phyloP scores from a whole-genome alignment of 768 basidiomycete species.

The Pulveroboletus frians region DNA sequence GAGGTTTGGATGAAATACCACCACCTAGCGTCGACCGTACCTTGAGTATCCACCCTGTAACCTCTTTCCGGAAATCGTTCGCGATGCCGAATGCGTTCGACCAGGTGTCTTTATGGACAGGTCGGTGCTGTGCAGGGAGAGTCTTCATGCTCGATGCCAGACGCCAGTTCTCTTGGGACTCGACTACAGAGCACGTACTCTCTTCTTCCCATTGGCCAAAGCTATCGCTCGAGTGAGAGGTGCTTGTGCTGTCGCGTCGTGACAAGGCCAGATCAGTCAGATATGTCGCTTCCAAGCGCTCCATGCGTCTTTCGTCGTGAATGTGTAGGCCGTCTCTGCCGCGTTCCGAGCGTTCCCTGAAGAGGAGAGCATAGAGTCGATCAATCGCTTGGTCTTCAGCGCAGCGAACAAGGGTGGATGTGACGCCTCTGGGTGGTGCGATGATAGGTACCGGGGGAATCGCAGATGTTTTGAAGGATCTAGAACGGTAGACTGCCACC shows the following conservation, averaged over 20 bases:
- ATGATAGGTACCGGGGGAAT: slow-evolving; percentile 44
- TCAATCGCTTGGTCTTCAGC: slow-evolving; percentile 41
- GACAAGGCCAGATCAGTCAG: background rate
- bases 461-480: background rate
- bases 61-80: slow-evolving; percentile 29
- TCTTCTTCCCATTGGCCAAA: slow-evolving; percentile 16
- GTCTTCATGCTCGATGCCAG: background rate
- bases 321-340: slow-evolving; percentile 30
- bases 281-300: background rate
- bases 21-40: slow-evolving; percentile 20
- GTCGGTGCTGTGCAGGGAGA: background rate
- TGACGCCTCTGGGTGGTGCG: slow-evolving; percentile 42
- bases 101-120: slow-evolving; percentile 11
- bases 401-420: slow-evolving; percentile 21
- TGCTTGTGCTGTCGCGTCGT: slow-evolving; percentile 9
- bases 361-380: slow-evolving; percentile 37
- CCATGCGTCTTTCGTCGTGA: slow-evolving; percentile 8
- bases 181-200: slow-evolving; percentile 8
- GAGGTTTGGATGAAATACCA: background rate
- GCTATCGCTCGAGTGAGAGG: slow-evolving; percentile 10
- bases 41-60: slow-evolving; percentile 44
- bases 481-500: slow-evolving; percentile 1
- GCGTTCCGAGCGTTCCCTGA: slow-evolving; percentile 37
- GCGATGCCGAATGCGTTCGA: slow-evolving; percentile 29
- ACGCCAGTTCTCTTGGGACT: slow-evolving; percentile 19